A percentile compares a stretch with the other conserved stretches of the same genome.
phyloP scores from a whole-genome alignment of 257 asterid genomes.

The Jacaranda copaia region DNA sequence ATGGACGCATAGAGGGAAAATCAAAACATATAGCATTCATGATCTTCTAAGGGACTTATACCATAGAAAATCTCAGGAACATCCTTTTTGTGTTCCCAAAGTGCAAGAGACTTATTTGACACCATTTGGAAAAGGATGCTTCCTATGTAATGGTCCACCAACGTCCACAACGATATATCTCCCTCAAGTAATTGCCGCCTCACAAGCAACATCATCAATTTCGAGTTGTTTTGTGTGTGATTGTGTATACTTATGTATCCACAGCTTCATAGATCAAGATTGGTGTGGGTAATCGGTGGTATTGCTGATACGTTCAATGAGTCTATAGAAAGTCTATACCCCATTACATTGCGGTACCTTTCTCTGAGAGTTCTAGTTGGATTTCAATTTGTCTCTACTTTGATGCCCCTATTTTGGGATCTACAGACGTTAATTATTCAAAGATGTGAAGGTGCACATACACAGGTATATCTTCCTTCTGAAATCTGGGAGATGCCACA shows the following conservation, averaged over 20 bases:
- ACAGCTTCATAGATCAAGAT: not conserved
- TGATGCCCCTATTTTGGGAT: conserved; percentile 23
- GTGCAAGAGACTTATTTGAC: not conserved
- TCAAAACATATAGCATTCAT: no score
- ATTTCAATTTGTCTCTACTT: not conserved
- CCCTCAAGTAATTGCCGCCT: not conserved
- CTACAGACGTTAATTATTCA: conserved; percentile 25
- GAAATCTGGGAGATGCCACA: not conserved
- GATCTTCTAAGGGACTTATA: not conserved
- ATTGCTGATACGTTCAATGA: no score
- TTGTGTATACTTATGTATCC: not conserved
- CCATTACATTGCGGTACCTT: not conserved
- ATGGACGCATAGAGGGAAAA: no score
- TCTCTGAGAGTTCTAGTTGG: no score
- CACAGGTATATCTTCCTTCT: not conserved
- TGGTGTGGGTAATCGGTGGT: not conserved
- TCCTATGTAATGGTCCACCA: not conserved
- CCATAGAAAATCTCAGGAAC: conserved; percentile 32
- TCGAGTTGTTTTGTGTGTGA: not conserved
- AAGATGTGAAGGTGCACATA: not conserved
- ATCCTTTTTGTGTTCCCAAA: not conserved
- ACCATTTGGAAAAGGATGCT: not conserved
- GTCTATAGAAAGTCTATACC: not conserved
- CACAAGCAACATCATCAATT: not conserved
- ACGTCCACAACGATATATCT: not conserved